Base-by-base conservation (phyloP, 2,329 filamentous ascomycete genomes). In the Cladosporium sp. region DNA sequence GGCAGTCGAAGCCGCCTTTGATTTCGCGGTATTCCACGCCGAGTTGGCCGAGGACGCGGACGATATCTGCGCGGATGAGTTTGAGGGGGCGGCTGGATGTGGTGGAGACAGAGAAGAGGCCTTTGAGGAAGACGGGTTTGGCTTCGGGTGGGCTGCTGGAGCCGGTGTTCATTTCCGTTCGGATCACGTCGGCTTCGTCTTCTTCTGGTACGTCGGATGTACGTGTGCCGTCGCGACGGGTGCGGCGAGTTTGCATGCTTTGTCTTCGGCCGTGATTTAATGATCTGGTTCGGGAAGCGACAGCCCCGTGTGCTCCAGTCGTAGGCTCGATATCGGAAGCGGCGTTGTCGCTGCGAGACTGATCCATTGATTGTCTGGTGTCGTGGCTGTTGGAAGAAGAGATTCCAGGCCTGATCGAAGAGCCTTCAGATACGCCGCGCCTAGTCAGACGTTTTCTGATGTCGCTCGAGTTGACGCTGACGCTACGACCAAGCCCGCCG, bases 81-180 rank as follows among this genome's bases (percentile, higher is more conserved):
- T 84, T 76, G 9, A 97, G 81, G 1, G 92, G 89, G 65, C 95
- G 95, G 64, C 85, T 93, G 52, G 90, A 96, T 6, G 93, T 99
- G 0, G 93, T 99, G 3, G 89, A 95, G 48, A 97, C 93, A 62
- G 92, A 97, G 73, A 99, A 97, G 15, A 99, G 78, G 4, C 93
- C 93, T 70, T 97, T 99, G 51, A 99, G 80, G 68, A 87, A 97
- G 3, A 97, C 93, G 0, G 93, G 93, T 68, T 96, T 96, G 47
- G 92, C 85, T 54, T 92, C 81, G 58, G 95, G 89, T 4, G 86
- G 84, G 58, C 81, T 83, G 54, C 82, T 79, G 44, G 72, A 69
- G 19, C 72, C 68, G 19, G 65, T 61, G 36, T 79, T 76, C 20
- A 89, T 72, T 51, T 96, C 90, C 43, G 84, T 80, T 63, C 40